A percentile compares a stretch with the other conserved stretches of the same genome.
phyloP scores from a whole-genome alignment of 2,329 filamentous ascomycete species.

The Trichoderma brevicompactum region DNA sequence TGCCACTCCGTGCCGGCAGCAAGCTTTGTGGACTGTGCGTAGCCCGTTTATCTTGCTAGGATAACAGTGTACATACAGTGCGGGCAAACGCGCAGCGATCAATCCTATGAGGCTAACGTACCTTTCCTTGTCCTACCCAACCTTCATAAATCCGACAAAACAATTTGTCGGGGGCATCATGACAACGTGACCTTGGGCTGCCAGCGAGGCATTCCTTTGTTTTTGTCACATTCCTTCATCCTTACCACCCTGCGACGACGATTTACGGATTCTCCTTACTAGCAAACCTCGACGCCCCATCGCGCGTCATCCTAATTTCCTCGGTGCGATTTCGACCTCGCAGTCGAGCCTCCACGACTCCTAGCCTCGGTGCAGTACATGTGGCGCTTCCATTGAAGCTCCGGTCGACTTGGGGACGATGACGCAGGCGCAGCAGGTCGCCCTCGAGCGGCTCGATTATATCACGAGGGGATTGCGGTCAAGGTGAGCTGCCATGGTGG shows the following conservation, averaged over 20 bases:
- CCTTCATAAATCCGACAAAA: slow-evolving; percentile 20
- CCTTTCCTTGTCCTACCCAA: slow-evolving; percentile 25
- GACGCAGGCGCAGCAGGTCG: slow-evolving; percentile 56
- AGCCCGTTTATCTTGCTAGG: neutral
- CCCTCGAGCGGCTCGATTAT: slow-evolving; percentile 59
- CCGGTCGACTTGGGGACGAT: slow-evolving; percentile 41
- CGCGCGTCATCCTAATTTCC: slow-evolving; percentile 23
- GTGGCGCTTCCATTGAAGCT: slow-evolving; percentile 27
- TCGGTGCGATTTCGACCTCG: slow-evolving; percentile 14
- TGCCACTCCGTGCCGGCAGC: slow-evolving; percentile 24
- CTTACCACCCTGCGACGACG: slow-evolving; percentile 2
- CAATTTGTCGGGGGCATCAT: slow-evolving; percentile 27
- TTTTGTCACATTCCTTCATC: slow-evolving; percentile 11
- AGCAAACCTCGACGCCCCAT: neutral
- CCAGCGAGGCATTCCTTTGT: slow-evolving; percentile 28
- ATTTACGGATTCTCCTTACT: neutral
- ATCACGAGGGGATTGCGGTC: slow-evolving; percentile 61
- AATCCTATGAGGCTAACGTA: slow-evolving; percentile 21
- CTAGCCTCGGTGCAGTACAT: slow-evolving; percentile 20
- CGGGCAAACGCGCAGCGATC: slow-evolving; percentile 22
- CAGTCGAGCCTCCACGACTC: slow-evolving; percentile 3
- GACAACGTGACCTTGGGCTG: slow-evolving; percentile 27
- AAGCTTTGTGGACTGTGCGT: neutral
- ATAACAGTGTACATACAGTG: slow-evolving; percentile 17
- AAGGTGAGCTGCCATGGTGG: slow-evolving; percentile 47